Base-by-base conservation (phyloP, 108 stramenopile genomes). In the Pseudonitzschia delicatissima region DNA sequence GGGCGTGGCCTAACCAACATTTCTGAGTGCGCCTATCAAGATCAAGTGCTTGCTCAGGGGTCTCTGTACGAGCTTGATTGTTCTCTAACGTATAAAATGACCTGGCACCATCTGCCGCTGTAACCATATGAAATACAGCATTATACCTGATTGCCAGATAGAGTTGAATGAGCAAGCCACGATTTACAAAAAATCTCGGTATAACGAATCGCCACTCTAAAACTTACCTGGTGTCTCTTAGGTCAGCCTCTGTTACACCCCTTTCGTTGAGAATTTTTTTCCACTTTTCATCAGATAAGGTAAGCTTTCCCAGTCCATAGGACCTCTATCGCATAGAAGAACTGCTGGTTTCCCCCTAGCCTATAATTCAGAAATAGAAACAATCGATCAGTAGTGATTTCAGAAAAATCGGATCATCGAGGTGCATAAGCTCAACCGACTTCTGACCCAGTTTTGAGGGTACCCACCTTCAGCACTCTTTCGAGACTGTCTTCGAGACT, bases 291-390 rank as follows among this genome's bases (percentile, higher is more conserved):
- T 65, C 57, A 12, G 52, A 49, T 73, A 98, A 81, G 79, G 97
- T 97, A 2, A 94, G 96, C 25, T 80, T 53, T 25, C 96, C 96
- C n/a, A n/a, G 77, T 97, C 96, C 92, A 97, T 92, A 3, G 90
- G 68, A 28, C 98, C 98, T 15, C 98, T 72, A 78, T 98, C 98
- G 45, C 96, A 97, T 27, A 98, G 59, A 4, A 98, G 57, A 0
- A 97, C 92, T 23, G 79, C 82, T 12, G 94, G 93, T 60, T 84
- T 85, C 3, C 91, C 88, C 50, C 85, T 72, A 25, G 85, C 87
- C 47, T 48, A 21, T 17, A 1, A 48, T 2, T 8, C 27, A 2
- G 21, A 6, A 6, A 48, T 2, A 48, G 23, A 48, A 48, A 8
- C n/a, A 17, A n/a, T n/a, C n/a, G n/a, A n/a, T n/a, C n/a, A n/a